Conservation (phyloP, 331 rosid genomes). For the Pyracantha coccinea region DNA sequence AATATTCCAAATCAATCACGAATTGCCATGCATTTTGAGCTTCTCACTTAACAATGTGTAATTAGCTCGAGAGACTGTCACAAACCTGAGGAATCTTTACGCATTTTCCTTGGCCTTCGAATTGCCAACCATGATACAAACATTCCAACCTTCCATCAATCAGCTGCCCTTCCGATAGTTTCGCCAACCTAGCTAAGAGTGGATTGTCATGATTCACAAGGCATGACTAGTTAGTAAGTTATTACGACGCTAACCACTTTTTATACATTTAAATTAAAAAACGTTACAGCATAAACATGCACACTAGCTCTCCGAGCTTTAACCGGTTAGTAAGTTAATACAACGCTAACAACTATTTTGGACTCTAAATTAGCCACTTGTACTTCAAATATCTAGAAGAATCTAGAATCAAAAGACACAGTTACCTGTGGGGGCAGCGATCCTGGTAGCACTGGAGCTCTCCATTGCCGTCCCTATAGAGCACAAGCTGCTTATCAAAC, state of each 20-base stretch:
- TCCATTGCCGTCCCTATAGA: conserved; percentile 52
- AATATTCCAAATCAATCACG: neutral
- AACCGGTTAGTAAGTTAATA: too few relatives aligned
- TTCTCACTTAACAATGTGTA: too few relatives aligned
- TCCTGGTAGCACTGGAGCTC: conserved; percentile 69
- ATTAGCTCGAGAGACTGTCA: too few relatives aligned
- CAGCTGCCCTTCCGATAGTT: conserved; percentile 91
- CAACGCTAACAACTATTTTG: too few relatives aligned
- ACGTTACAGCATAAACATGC: neutral
- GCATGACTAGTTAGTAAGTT: neutral
- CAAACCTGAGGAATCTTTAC: conserved; percentile 95
- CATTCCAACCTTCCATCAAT: conserved; percentile 90
- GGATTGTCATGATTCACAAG: neutral
- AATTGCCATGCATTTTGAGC: neutral
- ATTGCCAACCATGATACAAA: conserved; percentile 97
- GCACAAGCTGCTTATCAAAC: conserved; percentile 60
- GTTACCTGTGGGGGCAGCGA: conserved; percentile 89
- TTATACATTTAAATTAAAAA: neutral
- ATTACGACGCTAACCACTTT: neutral
- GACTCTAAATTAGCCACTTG: neutral
- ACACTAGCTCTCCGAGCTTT: accelerated
- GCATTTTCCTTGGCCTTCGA: conserved; percentile 84
- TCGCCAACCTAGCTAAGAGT: conserved; percentile 61
- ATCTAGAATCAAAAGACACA: neutral
- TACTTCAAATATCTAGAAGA: too few relatives aligned